A percentile compares a stretch with the other conserved stretches of the same genome.
These are phyloP conservation scores for Pseudovirgaria hyperparasitica DNA, from an alignment of 2,329 filamentous ascomycete species.

Conservation along the genomic window DNA sequence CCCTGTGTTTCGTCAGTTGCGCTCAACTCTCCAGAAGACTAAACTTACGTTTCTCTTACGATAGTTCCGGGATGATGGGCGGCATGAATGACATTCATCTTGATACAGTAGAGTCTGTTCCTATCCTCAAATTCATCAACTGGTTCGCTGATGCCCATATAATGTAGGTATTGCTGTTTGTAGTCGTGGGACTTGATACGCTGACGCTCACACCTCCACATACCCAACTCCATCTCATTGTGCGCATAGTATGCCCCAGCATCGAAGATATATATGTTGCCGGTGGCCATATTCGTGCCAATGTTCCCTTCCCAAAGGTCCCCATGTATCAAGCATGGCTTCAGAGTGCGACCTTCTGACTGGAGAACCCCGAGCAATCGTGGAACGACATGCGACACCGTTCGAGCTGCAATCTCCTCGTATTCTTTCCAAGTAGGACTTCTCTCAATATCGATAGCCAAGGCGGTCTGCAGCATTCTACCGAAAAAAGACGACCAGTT, in stretches of 20 bases:
- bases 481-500: slow-evolving; percentile 30
- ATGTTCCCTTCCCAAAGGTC: slow-evolving; percentile 31
- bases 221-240: slow-evolving; percentile 15
- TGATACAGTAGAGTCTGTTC: slow-evolving; percentile 4
- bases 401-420: no score
- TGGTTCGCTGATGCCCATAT: no score
- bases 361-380: slow-evolving; percentile 14
- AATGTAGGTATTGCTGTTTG: no score
- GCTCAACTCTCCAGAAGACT: no score
- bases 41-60: no score
- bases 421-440: not conserved
- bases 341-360: slow-evolving; percentile 11
- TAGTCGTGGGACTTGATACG: no score
- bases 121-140: slow-evolving; percentile 4
- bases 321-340: slow-evolving; percentile 24
- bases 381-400: slow-evolving; percentile 16
- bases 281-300: slow-evolving; percentile 17
- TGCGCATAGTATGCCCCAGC: slow-evolving; percentile 27
- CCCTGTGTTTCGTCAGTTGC: no score
- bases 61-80: no score
- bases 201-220: no score
- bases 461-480: no score
- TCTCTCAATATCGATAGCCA: not conserved
- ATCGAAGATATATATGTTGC: slow-evolving; percentile 24
- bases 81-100: slow-evolving; percentile 2